Conservation (phyloP, 1,284 basidiomycete species). For the Boletellus sp. region DNA sequence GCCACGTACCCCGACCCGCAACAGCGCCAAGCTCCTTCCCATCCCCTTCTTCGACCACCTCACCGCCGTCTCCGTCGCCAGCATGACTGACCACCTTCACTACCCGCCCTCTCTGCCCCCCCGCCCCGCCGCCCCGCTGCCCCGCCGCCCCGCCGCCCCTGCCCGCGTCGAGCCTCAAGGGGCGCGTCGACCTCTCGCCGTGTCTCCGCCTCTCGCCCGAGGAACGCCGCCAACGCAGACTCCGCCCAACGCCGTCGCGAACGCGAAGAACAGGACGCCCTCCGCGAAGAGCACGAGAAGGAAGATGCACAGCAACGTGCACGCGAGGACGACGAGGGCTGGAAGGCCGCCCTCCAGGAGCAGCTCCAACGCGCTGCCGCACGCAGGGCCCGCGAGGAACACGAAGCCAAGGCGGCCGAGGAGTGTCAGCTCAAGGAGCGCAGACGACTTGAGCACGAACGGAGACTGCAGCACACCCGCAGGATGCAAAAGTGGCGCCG, state of each 20-base stretch:
- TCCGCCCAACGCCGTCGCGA: constrained; percentile 41
- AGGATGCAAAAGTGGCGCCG: constrained; percentile 54
- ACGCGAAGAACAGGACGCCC: constrained; percentile 46
- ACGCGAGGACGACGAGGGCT: constrained; percentile 47
- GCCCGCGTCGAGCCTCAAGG: constrained; percentile 6
- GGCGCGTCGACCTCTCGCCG: constrained; percentile 5
- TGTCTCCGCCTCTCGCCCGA: constrained; percentile 29
- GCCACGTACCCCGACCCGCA: neutral
- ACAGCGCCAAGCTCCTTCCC: no score
- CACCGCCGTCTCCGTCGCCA: no score
- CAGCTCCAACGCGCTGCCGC: constrained; percentile 48
- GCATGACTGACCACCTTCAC: no score
- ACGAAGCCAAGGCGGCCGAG: constrained; percentile 49
- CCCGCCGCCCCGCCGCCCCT: constrained; percentile 2
- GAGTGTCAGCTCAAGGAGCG: constrained; percentile 50
- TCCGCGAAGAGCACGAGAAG: constrained; percentile 52
- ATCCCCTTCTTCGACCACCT: no score
- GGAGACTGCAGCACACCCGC: constrained; percentile 50
- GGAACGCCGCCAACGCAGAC: constrained; percentile 42
- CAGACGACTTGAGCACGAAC: constrained; percentile 47
- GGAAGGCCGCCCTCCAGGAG: constrained; percentile 44
- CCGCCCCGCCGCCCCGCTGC: neutral
- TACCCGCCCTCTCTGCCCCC: no score
- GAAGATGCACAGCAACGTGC: constrained; percentile 43
- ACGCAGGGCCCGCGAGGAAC: constrained; percentile 45